Conservation (phyloP, 208 protist species). For the Acanthamoeba castellanii region DNA sequence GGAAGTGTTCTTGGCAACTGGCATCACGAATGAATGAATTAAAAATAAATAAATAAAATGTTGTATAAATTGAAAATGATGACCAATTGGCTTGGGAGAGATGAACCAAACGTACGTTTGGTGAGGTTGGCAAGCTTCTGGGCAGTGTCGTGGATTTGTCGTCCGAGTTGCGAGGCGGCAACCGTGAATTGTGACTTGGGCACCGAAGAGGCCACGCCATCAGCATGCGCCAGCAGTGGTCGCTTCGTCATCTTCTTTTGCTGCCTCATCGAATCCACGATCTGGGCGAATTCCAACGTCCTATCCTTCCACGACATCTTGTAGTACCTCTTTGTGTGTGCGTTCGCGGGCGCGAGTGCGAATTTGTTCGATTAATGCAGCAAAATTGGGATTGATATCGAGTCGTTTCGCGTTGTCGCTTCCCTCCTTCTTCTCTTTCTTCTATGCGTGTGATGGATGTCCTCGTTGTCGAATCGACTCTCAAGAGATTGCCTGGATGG, state of each 20-base stretch:
- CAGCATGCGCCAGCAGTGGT: neutral
- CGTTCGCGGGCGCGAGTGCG: too few relatives aligned
- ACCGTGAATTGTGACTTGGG: constrained; percentile 42
- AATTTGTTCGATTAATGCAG: neutral
- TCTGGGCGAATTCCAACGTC: constrained; percentile 56
- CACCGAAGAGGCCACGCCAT: neutral
- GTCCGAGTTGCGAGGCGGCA: neutral
- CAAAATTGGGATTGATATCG: neutral
- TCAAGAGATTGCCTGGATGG: neutral
- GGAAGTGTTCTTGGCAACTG: constrained; percentile 48
- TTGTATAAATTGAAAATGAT: neutral
- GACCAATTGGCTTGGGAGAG: neutral
- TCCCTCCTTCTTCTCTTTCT: neutral
- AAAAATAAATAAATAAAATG: neutral
- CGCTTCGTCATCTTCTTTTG: constrained; percentile 31
- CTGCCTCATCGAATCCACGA: constrained; percentile 52
- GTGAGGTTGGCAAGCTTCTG: constrained; percentile 59
- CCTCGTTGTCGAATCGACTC: neutral
- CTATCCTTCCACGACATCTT: constrained; percentile 61
- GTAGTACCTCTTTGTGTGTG: neutral
- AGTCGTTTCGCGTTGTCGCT: neutral
- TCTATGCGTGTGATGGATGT: neutral
- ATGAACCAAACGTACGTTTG: constrained; percentile 11
- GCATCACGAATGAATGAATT: neutral
- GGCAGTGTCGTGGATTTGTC: constrained; percentile 45